Percentiles rank a stretch among this genome's conserved stretches.
Evolutionary conservation across 1,284 basidiomycete species (phyloP).

Genomic region (Ganoderma resinaceum): DNA sequence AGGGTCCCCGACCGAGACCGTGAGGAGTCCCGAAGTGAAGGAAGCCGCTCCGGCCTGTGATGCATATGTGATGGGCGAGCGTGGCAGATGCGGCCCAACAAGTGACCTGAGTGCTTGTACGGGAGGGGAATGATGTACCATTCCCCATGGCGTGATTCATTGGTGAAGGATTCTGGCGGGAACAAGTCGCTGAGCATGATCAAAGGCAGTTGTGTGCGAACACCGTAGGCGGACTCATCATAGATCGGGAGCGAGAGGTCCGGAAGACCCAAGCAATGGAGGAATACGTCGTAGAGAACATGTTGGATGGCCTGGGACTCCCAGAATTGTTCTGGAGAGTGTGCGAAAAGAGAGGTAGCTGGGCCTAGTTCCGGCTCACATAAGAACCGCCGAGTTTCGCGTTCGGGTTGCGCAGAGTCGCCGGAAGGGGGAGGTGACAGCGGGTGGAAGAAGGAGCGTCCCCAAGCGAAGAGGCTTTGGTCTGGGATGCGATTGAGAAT

Average conservation of each 20-base stretch:
- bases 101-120: background rate
- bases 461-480: slow-evolving; percentile 5
- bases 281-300: slow-evolving; percentile 3
- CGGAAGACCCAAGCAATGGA: background rate
- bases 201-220: background rate
- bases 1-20: background rate
- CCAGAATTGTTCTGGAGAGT: background rate
- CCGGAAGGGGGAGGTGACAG: background rate
- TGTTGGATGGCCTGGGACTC: background rate
- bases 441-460: background rate
- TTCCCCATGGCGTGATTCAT: background rate
- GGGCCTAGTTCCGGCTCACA: background rate
- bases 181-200: background rate
- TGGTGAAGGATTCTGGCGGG: background rate
- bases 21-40: background rate
- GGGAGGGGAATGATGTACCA: slow-evolving; percentile 4
- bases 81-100: background rate
- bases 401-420: background rate
- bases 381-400: background rate
- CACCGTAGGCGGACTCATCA: background rate
- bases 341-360: background rate
- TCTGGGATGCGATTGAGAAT: background rate
- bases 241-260: background rate
- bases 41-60: background rate
- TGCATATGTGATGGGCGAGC: background rate